Evolutionary conservation across 768 basidiomycete genomes (phyloP), one percentile per base, ranked within the genome.

Genomic region (Hortiboletus campestris): DNA sequence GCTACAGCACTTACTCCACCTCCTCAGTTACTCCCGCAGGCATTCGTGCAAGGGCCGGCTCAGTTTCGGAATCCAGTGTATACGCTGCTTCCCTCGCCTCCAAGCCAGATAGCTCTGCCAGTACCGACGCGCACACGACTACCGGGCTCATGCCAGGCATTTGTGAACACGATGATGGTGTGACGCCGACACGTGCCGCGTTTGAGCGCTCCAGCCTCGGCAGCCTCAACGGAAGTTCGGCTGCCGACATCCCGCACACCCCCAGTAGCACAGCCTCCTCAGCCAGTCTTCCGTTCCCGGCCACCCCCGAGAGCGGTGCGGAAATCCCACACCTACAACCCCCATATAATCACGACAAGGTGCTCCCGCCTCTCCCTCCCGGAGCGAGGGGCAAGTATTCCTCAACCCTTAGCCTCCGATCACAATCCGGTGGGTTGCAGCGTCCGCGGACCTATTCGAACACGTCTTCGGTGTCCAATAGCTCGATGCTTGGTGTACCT

Each of bases 401-500:
- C 9, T 62, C 62, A 25, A 36, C 51, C 25, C 52, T 63, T 3
- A 29, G 59, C 22, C 65, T 62, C 29, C 58, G 53, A 2, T 56
- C 63, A 2, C 61, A 48, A 13, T 16, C 46, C 1, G 44, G 35
- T 13, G 50, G 25, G 2, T 20, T 67, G 41, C 65, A 56, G 29
- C 64, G 74, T 61, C 58, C 68, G 7, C 66, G 70, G 63, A 76
- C 51, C 72, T 77, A 67, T 66, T 73, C 45, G 38, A 78, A 19
- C 70, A 51, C 59, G 14, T 72, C 58, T 43, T 69, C 60, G 3
- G 55, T 55, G 13, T 67, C 68, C 44, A 63, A 57, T 20, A 52
- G 39, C n/a, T 69, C 69, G 6, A 51, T 47, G 16, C 35, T 56
- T 5, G 56, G 48, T 6, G 31, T 60, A 11, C 55, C 55, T 41